phyloP scores from a whole-genome alignment of 2,329 filamentous ascomycete species.

The Fusarium sp. region DNA sequence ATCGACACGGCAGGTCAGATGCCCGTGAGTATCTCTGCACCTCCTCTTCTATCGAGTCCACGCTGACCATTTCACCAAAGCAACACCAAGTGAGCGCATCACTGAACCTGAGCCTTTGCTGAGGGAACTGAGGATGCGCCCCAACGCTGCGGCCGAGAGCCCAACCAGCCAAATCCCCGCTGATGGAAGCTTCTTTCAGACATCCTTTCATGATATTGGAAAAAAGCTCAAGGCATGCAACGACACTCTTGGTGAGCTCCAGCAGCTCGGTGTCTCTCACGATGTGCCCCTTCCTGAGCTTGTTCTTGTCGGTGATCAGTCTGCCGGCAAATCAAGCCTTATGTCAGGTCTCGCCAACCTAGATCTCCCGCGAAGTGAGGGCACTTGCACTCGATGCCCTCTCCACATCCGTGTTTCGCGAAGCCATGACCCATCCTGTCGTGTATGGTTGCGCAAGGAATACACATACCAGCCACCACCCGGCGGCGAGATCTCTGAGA shows the following conservation, averaged over 20 bases:
- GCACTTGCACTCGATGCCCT: conserved; percentile 85
- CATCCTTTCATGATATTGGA: conserved; percentile 69
- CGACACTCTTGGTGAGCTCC: conserved; percentile 76
- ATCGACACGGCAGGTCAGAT: conserved; percentile 55
- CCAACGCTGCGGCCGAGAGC: conserved; percentile 43
- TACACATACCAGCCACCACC: conserved; percentile 69
- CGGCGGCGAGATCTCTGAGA: conserved; percentile 59
- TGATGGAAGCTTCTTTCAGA: conserved; percentile 59
- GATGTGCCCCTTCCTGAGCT: conserved; percentile 82
- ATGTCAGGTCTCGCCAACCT: conserved; percentile 79
- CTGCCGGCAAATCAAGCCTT: conserved; percentile 82
- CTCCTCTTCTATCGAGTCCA: background rate
- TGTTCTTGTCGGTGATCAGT: conserved; percentile 88
- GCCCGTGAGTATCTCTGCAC: conserved; percentile 54
- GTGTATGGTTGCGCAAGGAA: conserved; percentile 75
- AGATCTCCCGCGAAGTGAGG: conserved; percentile 77
- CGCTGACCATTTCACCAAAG: conserved; percentile 46
- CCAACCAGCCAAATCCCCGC: conserved; percentile 47
- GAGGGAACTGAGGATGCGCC: conserved; percentile 55
- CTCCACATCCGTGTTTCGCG: conserved; percentile 81
- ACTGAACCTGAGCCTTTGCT: conserved; percentile 58
- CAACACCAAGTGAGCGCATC: conserved; percentile 56
- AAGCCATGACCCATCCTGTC: conserved; percentile 75
- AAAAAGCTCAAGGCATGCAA: conserved; percentile 76
- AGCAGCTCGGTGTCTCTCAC: conserved; percentile 80